Evolutionary conservation across 169 alveolate genomes (phyloP).

Genomic region (Miamiensis avidus): DNA sequence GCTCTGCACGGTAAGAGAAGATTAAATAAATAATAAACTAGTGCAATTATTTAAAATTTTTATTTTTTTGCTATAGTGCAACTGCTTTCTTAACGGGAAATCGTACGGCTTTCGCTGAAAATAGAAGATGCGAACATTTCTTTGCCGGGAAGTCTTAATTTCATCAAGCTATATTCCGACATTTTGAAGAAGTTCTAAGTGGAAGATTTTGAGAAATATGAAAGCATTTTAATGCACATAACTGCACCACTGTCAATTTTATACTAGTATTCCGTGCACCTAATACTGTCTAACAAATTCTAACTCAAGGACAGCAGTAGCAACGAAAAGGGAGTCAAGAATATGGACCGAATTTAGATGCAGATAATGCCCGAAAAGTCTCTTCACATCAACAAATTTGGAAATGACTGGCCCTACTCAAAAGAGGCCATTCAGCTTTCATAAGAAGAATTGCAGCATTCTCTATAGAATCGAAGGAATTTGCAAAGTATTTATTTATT

Average conservation of each 20-base stretch:
- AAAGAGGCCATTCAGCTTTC: no score
- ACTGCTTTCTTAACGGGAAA: not conserved
- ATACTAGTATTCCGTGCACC: not conserved
- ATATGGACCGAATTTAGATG: not conserved
- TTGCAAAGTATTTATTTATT: no score
- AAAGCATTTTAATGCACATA: not conserved
- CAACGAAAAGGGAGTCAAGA: not conserved
- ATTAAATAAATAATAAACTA: no score
- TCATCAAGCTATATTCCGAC: not conserved
- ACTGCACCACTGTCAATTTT: not conserved
- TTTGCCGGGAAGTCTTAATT: not conserved
- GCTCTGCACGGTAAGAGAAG: not conserved
- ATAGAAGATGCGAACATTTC: not conserved
- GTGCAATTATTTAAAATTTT: no score
- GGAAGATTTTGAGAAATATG: not conserved
- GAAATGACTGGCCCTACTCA: not conserved
- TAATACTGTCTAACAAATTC: not conserved
- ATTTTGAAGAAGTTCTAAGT: not conserved
- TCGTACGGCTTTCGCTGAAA: not conserved
- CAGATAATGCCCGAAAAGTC: not conserved
- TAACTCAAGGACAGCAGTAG: not conserved
- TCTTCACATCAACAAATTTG: not conserved
- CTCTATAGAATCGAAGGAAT: no score
- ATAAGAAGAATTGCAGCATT: no score
- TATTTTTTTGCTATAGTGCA: no score